Percentiles rank a stretch among this genome's conserved stretches.
phyloP scores from a whole-genome alignment of 106 monocot species.

The Phalaenopsis aphrodite region DNA sequence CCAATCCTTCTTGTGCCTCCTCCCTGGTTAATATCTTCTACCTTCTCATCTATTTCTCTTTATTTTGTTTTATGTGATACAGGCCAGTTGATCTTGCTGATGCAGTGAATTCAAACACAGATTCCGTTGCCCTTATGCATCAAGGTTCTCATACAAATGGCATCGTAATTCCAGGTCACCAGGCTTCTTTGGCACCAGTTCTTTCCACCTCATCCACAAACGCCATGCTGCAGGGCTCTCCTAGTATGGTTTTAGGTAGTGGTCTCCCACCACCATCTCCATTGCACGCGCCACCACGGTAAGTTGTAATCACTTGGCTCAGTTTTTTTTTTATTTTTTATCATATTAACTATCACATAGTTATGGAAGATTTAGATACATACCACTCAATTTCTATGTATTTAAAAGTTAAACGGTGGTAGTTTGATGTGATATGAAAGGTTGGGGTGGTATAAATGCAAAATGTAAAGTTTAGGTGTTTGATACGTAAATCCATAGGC shows the following conservation, averaged over 20 bases:
- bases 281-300: slow-evolving; percentile 53
- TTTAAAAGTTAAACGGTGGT: too few species aligned
- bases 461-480: too few species aligned
- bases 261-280: slow-evolving; percentile 44
- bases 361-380: too few species aligned
- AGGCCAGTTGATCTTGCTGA: slow-evolving; percentile 93
- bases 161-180: slow-evolving; percentile 33
- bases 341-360: background rate
- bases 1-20: background rate
- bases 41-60: background rate
- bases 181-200: slow-evolving; percentile 36
- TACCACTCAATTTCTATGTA: too few species aligned
- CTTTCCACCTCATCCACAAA: slow-evolving; percentile 46
- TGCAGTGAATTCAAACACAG: slow-evolving; percentile 39
- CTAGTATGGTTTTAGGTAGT: slow-evolving; percentile 47
- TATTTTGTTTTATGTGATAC: slow-evolving; percentile 4
- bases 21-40: background rate
- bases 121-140: slow-evolving; percentile 35
- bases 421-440: too few species aligned
- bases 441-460: too few species aligned
- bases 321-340: background rate
- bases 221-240: slow-evolving; percentile 47
- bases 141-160: slow-evolving; percentile 49
- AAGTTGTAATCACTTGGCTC: slow-evolving; percentile 6
- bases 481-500: too few species aligned